Evolutionary conservation across 2,329 filamentous ascomycete species (phyloP), one percentile per base, ranked within the genome.

Genomic region (Colletotrichum viniferum): DNA sequence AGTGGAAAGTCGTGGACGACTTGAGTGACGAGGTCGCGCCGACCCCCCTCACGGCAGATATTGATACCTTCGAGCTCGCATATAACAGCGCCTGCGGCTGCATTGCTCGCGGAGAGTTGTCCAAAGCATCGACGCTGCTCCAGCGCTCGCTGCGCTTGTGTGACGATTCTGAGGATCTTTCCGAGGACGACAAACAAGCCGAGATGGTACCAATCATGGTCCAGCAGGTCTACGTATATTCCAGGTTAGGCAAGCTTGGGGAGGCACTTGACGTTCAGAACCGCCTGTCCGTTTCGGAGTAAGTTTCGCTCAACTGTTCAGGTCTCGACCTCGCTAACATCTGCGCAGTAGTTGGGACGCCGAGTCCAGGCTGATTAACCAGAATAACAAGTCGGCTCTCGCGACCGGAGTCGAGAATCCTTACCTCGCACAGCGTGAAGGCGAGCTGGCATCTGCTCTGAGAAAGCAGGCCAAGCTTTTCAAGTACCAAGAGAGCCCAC

Each of bases 11-110:
- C 5, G 86, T 87, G 64, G 89, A 88, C 21, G 84, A 71, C n/a
- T 61, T 69, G 26, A 66, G 74, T 34, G 69, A 67, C 34, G 32
- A 55, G n/a, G 65, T 55, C 5, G 69, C 76, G 80, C 58, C 48
- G 6, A 87, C 90, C 80, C 86, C 89, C 10, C 85, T 85, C 8
- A 86, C 89, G 74, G 91, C 92, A 76, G 91, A 94, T 79, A 84
- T 94, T 30, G 94, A 96, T 77, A 91, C 93, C 3, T 97, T 97
- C 79, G 95, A 97, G 85, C 93, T 94, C 30, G 93, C 94, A 13
- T 97, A 95, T 85, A 97, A 97, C 83, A 90, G 92, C 28, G 95
- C 94, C 10, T 96, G 94, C 82, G 89, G 89, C 24, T 92, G 91
- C 82, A 92, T 97, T 79, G 93, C 94, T 16, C 88, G 91, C 62